These are phyloP conservation scores for Trifolium fragiferum DNA, from an alignment of 306 rosid genomes.

Conservation along the genomic window DNA sequence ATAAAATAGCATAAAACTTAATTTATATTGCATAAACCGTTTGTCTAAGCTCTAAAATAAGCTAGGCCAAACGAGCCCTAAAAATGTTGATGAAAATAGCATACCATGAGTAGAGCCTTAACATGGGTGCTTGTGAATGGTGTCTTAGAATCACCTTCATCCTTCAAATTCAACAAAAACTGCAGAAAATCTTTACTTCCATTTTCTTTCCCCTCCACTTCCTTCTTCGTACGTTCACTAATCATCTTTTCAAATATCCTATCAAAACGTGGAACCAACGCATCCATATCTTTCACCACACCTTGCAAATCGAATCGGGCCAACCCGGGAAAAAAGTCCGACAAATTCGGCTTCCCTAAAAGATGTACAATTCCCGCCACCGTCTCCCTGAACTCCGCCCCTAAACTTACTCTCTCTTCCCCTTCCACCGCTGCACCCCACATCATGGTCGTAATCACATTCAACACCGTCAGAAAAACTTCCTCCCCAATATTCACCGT, in stretches of 20 bases:
- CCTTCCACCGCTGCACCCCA: conserved; percentile 79
- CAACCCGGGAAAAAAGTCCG: conserved; percentile 72
- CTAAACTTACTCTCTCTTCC: conserved; percentile 52
- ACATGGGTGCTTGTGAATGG: conserved; percentile 59
- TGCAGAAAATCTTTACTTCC: conserved; percentile 59
- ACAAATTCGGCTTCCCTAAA: conserved; percentile 64
- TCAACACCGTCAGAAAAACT: conserved; percentile 61
- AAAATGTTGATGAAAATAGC: not conserved
- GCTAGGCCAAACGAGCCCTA: too few relatives aligned
- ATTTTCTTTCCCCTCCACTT: not conserved
- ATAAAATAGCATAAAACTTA: too few relatives aligned
- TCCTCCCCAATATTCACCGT: conserved; percentile 64
- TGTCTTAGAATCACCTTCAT: conserved; percentile 58
- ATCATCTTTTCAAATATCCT: conserved; percentile 66
- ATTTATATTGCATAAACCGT: too few relatives aligned
- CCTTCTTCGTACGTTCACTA: conserved; percentile 35
- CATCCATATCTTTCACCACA: conserved; percentile 52
- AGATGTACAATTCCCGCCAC: conserved; percentile 53
- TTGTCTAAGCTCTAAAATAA: too few relatives aligned
- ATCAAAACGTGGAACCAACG: conserved; percentile 49
- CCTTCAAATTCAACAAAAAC: conserved; percentile 60
- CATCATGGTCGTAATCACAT: conserved; percentile 67
- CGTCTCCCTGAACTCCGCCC: conserved; percentile 66
- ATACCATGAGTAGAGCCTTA: conserved; percentile 78
- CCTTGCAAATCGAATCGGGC: conserved; percentile 87